phyloP scores from a whole-genome alignment of 2,329 filamentous ascomycete genomes.

The Claviceps sp. region DNA sequence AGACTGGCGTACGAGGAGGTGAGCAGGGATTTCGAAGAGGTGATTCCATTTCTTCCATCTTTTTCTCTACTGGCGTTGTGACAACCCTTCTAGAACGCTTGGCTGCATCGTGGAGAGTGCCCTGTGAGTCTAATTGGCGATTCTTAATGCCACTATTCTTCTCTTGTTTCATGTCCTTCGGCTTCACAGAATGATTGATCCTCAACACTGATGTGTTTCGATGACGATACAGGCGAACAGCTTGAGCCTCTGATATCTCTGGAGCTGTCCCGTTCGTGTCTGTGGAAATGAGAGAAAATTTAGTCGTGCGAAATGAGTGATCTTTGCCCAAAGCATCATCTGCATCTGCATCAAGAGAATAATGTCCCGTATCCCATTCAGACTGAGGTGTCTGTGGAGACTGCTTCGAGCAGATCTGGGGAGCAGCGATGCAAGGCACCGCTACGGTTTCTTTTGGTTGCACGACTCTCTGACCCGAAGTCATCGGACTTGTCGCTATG shows the following conservation, averaged over 20 bases:
- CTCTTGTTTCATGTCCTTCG: conserved; percentile 30
- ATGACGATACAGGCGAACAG: conserved; percentile 48
- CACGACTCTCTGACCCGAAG: not conserved
- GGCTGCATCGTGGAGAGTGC: conserved; percentile 24
- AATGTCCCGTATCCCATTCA: not conserved
- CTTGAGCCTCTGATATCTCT: conserved; percentile 49
- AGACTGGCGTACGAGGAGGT: conserved; percentile 38
- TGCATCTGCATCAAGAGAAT: conserved; percentile 32
- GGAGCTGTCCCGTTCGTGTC: conserved; percentile 49
- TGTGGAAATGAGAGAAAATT: conserved; percentile 48
- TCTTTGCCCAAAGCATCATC: conserved; percentile 40
- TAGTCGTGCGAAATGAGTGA: conserved; percentile 43
- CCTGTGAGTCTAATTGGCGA: conserved; percentile 9
- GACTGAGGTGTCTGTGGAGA: not conserved
- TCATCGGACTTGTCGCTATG: not conserved
- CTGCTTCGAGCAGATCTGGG: not conserved
- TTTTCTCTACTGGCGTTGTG: conserved; percentile 35
- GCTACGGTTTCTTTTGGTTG: not conserved
- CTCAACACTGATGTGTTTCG: conserved; percentile 51
- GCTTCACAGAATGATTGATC: conserved; percentile 41
- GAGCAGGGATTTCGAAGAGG: conserved; percentile 47
- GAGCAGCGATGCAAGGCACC: not conserved
- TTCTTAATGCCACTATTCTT: conserved; percentile 12
- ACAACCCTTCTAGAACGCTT: conserved; percentile 28
- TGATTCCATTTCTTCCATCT: conserved; percentile 43